Conservation (phyloP, 1,139 yeast genomes). For the Blastobotrys proliferans region DNA sequence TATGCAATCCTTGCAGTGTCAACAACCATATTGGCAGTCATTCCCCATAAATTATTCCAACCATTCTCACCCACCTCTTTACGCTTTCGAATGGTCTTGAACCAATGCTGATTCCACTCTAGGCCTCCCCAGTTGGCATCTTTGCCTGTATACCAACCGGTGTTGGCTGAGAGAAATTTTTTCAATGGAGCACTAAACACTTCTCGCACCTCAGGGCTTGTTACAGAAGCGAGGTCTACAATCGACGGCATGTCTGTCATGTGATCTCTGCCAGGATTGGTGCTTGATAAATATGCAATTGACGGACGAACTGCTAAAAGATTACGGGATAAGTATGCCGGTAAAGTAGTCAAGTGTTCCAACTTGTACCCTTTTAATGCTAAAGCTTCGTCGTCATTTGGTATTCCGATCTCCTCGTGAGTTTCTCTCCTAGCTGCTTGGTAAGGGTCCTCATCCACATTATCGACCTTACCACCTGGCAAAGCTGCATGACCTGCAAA, state of each 20-base stretch:
- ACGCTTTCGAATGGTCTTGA: conserved; percentile 38
- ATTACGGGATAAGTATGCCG: conserved; percentile 74
- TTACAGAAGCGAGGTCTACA: conserved; percentile 37
- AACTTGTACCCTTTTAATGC: conserved; percentile 29
- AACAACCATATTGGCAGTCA: conserved; percentile 80
- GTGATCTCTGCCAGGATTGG: conserved; percentile 18
- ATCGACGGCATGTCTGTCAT: conserved; percentile 29
- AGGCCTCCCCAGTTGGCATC: conserved; percentile 37
- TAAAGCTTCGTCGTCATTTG: conserved; percentile 46
- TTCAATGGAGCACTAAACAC: conserved; percentile 32
- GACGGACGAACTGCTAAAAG: conserved; percentile 80
- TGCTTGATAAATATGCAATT: conserved; percentile 46
- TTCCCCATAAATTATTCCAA: conserved; percentile 83
- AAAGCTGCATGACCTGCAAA: conserved; percentile 87
- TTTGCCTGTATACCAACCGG: conserved; percentile 33
- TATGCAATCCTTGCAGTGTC: conserved; percentile 67
- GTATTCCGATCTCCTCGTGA: conserved; percentile 79
- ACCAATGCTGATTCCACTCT: conserved; percentile 30
- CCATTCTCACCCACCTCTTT: conserved; percentile 50
- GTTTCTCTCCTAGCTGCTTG: conserved; percentile 76
- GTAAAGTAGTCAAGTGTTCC: conserved; percentile 57
- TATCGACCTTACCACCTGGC: conserved; percentile 62
- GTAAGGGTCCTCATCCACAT: conserved; percentile 56
- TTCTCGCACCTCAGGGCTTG: conserved; percentile 33
- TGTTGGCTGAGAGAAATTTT: conserved; percentile 25